Percentiles rank a stretch among this genome's conserved stretches.
phyloP scores from a whole-genome alignment of 2,329 filamentous ascomycete species.

The Colletotrichum shisoi region DNA sequence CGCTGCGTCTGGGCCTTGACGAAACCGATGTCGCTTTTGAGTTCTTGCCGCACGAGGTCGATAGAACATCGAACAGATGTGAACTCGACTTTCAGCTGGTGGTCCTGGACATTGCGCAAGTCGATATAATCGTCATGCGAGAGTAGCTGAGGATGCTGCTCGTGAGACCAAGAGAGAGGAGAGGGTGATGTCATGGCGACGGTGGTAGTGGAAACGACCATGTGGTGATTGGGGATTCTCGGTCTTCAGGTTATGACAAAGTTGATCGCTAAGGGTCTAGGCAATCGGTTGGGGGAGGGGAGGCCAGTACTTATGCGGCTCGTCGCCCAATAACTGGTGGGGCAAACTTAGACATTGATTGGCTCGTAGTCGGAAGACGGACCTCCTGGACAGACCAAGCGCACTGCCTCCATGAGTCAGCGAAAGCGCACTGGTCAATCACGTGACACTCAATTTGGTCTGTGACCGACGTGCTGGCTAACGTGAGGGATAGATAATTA shows the following conservation, averaged over 20 bases:
- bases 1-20: background rate
- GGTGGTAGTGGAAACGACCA: background rate
- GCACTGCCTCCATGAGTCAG: background rate
- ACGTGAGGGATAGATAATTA: too few species aligned
- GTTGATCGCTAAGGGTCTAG: background rate
- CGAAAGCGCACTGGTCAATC: background rate
- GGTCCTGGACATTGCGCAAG: background rate
- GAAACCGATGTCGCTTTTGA: conserved; percentile 4
- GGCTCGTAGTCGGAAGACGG: background rate
- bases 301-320: background rate
- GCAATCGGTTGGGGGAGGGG: background rate
- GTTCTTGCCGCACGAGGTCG: background rate
- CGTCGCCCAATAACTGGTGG: background rate
- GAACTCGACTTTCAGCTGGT: conserved; percentile 1
- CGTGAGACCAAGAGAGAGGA: background rate
- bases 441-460: background rate
- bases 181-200: background rate
- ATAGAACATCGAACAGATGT: background rate
- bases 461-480: background rate
- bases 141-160: background rate
- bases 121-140: conserved; percentile 4
- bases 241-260: background rate
- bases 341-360: too few species aligned
- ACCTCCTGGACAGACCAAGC: background rate
- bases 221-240: background rate